Evolutionary conservation across 2,329 filamentous ascomycete species (phyloP).

Genomic region (Fusarium buxicola): DNA sequence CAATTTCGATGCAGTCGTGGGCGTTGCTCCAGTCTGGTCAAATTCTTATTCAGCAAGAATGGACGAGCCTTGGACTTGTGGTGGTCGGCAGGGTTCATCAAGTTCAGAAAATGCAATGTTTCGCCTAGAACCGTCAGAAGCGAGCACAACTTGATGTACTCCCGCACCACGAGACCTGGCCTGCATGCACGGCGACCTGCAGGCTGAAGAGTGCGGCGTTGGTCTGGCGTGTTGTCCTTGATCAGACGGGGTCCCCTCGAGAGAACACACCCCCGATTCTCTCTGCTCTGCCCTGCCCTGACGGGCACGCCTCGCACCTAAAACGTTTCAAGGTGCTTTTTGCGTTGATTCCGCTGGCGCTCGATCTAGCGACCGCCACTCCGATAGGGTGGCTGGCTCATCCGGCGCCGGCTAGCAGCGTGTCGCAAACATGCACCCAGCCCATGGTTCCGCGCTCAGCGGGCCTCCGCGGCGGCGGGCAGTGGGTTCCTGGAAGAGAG

Average conservation of each 20-base stretch:
- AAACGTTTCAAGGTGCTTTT: constrained; percentile 2
- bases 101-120: too few species aligned
- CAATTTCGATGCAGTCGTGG: too few species aligned
- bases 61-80: neutral
- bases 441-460: constrained; percentile 22
- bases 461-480: constrained; percentile 27
- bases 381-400: constrained; percentile 24
- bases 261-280: constrained; percentile 34
- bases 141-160: constrained; percentile 27
- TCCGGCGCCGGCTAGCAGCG: constrained; percentile 29
- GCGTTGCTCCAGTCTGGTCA: neutral
- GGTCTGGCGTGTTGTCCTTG: constrained; percentile 38
- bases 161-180: constrained; percentile 47
- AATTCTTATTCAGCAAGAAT: neutral
- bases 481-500: constrained; percentile 23
- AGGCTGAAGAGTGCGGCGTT: constrained; percentile 44
- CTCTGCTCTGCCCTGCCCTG: constrained; percentile 13
- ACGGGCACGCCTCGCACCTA: constrained; percentile 8
- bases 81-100: too few species aligned
- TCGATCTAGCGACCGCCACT: constrained; percentile 32
- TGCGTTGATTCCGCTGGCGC: constrained; percentile 24
- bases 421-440: constrained; percentile 18
- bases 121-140: neutral
- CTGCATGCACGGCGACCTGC: constrained; percentile 48
- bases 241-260: constrained; percentile 35